Evolutionary conservation across 2,329 filamentous ascomycete genomes (phyloP).

Genomic region (Botrytis paeoniae): DNA sequence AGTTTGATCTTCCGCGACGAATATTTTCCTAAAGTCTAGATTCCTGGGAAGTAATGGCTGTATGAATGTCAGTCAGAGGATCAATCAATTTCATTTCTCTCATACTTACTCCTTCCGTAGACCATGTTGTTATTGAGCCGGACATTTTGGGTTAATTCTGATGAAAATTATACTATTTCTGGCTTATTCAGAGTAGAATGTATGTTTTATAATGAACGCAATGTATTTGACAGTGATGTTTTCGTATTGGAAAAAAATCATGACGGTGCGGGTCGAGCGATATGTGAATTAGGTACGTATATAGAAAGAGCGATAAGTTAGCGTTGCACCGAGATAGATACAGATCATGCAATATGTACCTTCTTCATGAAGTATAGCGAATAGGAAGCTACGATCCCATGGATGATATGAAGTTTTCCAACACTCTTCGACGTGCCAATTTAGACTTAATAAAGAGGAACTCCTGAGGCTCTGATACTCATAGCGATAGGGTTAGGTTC

Average conservation of each 20-base stretch:
- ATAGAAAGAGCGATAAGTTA: background rate
- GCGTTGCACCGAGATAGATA: background rate
- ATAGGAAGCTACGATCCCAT: background rate
- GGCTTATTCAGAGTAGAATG: background rate
- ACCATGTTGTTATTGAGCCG: background rate
- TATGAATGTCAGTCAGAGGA: background rate
- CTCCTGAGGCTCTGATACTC: background rate
- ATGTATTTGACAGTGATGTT: background rate
- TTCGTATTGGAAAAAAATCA: background rate
- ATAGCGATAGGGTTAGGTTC: background rate
- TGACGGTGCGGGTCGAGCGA: background rate
- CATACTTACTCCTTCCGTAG: background rate
- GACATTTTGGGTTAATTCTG: background rate
- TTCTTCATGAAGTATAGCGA: background rate
- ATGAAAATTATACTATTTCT: background rate
- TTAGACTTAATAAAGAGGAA: background rate
- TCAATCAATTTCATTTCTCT: background rate
- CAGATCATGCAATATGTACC: background rate
- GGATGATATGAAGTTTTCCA: background rate
- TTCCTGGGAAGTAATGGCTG: background rate
- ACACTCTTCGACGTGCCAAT: background rate
- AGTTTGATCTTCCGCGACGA: background rate
- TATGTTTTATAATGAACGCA: background rate
- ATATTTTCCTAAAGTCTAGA: background rate
- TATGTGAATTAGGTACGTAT: background rate